These are phyloP conservation scores for Colletotrichum nymphaeae DNA, from an alignment of 2,329 filamentous ascomycete species.

Conservation along the genomic window DNA sequence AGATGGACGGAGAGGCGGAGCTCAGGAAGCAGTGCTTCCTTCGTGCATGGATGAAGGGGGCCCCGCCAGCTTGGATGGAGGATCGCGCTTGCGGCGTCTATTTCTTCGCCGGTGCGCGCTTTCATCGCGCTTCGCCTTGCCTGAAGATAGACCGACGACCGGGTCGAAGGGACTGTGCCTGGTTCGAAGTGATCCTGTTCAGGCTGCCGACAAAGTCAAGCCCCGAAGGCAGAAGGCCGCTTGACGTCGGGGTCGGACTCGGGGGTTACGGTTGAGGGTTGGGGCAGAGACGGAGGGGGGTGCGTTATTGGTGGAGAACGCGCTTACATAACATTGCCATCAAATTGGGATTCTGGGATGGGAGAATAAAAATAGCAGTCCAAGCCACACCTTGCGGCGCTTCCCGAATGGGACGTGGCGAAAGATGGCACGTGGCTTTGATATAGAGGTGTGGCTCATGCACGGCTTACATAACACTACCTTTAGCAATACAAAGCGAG, in stretches of 20 bases:
- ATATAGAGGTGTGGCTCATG: neutral
- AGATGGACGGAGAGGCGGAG: conserved; percentile 14
- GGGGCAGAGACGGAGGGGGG: neutral
- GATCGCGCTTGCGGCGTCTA: conserved; percentile 7
- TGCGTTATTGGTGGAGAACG: neutral
- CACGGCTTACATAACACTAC: neutral
- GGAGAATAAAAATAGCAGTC: conserved; percentile 1
- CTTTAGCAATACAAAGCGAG: neutral
- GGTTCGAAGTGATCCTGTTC: neutral
- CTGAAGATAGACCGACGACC: neutral
- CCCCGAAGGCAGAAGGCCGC: neutral
- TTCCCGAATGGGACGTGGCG: neutral
- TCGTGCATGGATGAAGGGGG: neutral
- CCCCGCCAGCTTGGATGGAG: neutral
- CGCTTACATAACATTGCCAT: neutral
- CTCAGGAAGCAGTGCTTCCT: conserved; percentile 1
- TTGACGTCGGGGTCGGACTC: neutral
- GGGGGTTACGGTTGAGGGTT: neutral
- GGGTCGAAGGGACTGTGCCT: neutral
- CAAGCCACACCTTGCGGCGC: neutral
- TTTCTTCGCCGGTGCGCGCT: neutral
- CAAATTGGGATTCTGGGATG: neutral
- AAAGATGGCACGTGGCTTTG: neutral
- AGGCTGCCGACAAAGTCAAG: neutral
- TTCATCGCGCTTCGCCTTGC: neutral